phyloP scores from a whole-genome alignment of 768 basidiomycete genomes.

The Suillus variegatus region DNA sequence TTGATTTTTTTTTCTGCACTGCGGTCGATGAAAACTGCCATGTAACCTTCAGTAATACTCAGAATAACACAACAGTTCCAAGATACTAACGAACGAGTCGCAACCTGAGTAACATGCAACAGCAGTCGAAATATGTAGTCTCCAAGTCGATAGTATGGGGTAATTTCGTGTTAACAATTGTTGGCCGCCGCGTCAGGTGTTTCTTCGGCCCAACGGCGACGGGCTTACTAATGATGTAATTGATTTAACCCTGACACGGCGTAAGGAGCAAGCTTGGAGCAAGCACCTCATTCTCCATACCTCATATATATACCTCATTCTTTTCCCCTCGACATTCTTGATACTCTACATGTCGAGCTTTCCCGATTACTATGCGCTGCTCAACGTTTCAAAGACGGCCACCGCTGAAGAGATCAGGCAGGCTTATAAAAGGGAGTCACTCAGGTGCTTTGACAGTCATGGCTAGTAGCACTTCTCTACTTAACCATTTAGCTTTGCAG shows the following conservation, averaged over 20 bases:
- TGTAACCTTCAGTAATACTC: no score
- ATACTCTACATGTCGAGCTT: constrained; percentile 63
- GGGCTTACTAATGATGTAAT: background rate
- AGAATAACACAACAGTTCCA: no score
- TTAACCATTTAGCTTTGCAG: constrained; percentile 40
- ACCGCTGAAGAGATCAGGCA: constrained; percentile 71
- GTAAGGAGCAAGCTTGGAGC: background rate
- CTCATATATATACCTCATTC: background rate
- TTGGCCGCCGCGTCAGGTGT: no score
- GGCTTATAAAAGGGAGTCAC: constrained; percentile 79
- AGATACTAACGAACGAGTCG: no score
- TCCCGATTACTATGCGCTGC: constrained; percentile 78
- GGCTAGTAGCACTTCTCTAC: constrained; percentile 8
- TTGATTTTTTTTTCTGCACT: no score
- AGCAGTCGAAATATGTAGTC: no score
- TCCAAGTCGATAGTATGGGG: no score
- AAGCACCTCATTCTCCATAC: background rate
- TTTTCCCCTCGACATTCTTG: constrained; percentile 4
- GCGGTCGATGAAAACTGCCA: no score
- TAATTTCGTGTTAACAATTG: no score
- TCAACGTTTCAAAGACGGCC: constrained; percentile 55
- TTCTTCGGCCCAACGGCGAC: no score
- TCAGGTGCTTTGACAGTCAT: constrained; percentile 47
- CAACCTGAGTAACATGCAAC: no score
- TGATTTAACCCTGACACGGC: background rate